Conservation (phyloP, 2,329 filamentous ascomycete genomes). For the Scytalidium sp. region DNA sequence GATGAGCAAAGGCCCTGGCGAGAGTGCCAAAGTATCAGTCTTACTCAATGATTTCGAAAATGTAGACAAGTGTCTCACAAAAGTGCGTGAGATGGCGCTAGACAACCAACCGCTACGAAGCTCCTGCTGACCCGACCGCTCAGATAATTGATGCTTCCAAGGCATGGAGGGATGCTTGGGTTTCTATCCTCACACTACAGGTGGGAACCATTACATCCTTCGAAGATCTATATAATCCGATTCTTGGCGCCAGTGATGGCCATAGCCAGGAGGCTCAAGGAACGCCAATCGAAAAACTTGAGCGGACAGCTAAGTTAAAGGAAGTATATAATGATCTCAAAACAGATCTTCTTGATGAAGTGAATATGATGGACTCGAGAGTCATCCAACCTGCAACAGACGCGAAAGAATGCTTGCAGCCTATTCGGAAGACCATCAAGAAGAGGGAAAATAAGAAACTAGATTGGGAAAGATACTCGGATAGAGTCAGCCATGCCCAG, state of each 20-base stretch:
- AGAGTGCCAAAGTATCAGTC: constrained; percentile 73
- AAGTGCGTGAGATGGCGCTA: constrained; percentile 45
- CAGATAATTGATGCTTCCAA: constrained; percentile 75
- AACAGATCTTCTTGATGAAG: constrained; percentile 67
- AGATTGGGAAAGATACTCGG: constrained; percentile 77
- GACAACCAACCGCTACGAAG: constrained; percentile 1
- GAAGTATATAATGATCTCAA: constrained; percentile 69
- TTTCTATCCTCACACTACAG: constrained; percentile 67
- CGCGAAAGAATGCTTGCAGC: constrained; percentile 65
- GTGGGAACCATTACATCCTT: constrained; percentile 64
- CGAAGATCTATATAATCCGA: constrained; percentile 72
- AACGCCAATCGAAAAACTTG: constrained; percentile 61
- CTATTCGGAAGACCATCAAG: constrained; percentile 79
- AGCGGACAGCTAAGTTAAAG: constrained; percentile 62
- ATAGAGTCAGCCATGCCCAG: constrained; percentile 64
- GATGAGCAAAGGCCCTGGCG: constrained; percentile 63
- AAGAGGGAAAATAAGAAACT: constrained; percentile 79
- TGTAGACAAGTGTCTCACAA: constrained; percentile 69
- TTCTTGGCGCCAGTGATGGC: constrained; percentile 62
- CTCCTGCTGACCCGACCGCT: constrained; percentile 7
- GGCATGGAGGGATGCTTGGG: constrained; percentile 77
- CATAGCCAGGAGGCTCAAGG: constrained; percentile 50
- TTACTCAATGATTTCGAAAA: constrained; percentile 79
- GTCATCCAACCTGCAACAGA: constrained; percentile 68
- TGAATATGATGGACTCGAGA: constrained; percentile 66